Evolutionary conservation across 441 rosid species (phyloP).

Genomic region (Daphne laureola): DNA sequence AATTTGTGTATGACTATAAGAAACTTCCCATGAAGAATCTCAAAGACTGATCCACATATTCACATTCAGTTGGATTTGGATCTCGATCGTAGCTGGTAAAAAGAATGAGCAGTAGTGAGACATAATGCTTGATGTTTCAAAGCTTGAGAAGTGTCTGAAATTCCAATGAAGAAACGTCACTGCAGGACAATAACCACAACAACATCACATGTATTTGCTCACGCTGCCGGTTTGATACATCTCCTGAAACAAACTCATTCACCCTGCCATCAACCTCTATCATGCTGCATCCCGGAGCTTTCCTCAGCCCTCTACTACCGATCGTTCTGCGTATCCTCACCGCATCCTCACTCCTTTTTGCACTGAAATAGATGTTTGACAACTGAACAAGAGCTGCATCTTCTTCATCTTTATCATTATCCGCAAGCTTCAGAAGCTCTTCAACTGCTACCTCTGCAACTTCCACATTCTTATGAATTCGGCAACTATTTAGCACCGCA

Average conservation of each 20-base stretch:
- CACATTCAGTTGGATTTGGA: too few relatives aligned
- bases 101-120: too few relatives aligned
- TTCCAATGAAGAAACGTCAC: not conserved
- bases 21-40: too few relatives aligned
- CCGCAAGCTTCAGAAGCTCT: constrained; percentile 35
- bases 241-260: constrained; percentile 46
- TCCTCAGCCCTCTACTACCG: constrained; percentile 35
- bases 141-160: not conserved
- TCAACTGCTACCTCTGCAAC: constrained; percentile 47
- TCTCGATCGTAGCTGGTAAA: too few relatives aligned
- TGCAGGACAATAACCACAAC: constrained; percentile 27
- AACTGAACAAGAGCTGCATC: constrained; percentile 53
- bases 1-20: too few relatives aligned
- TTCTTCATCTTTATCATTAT: constrained; percentile 38
- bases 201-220: constrained; percentile 32
- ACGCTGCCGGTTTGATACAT: constrained; percentile 25
- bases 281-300: constrained; percentile 46
- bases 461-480: constrained; percentile 43
- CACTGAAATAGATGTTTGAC: constrained; percentile 32
- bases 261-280: constrained; percentile 40
- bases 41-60: too few relatives aligned
- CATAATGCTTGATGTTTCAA: too few relatives aligned
- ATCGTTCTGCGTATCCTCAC: constrained; percentile 30
- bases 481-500: constrained; percentile 41
- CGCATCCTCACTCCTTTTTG: constrained; percentile 32